A percentile compares a stretch with the other conserved stretches of the same genome.
phyloP scores from a whole-genome alignment of 805 yeast species.

The Pichia heedii region DNA sequence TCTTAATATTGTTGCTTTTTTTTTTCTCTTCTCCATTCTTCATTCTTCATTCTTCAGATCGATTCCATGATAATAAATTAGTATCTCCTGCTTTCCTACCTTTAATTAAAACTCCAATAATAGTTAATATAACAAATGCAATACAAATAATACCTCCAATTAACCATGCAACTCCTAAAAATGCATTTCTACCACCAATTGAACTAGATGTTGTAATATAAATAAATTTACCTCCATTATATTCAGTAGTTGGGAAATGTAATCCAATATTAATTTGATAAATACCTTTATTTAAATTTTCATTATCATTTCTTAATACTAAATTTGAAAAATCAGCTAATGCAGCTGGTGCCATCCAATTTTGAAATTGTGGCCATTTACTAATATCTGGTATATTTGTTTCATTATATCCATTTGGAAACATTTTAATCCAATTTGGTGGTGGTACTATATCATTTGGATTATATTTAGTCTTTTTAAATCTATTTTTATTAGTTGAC shows the following conservation, averaged over 20 bases:
- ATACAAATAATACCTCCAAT: slow-evolving; percentile 67
- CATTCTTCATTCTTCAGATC: too few relatives aligned
- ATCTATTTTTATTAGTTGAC: slow-evolving; percentile 57
- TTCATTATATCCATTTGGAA: slow-evolving; percentile 65
- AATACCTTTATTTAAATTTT: slow-evolving; percentile 43
- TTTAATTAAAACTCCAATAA: slow-evolving; percentile 45
- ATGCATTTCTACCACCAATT: slow-evolving; percentile 68
- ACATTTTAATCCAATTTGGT: slow-evolving; percentile 68
- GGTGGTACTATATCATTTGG: slow-evolving; percentile 66
- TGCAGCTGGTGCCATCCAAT: slow-evolving; percentile 84
- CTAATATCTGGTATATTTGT: slow-evolving; percentile 62
- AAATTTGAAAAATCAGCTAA: slow-evolving; percentile 59
- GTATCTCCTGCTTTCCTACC: slow-evolving; percentile 70
- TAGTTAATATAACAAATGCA: slow-evolving; percentile 42
- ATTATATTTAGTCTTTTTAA: slow-evolving; percentile 53
- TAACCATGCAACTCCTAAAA: slow-evolving; percentile 66
- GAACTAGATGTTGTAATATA: slow-evolving; percentile 63
- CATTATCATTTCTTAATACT: slow-evolving; percentile 53
- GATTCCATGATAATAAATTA: slow-evolving; percentile 67
- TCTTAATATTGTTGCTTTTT: too few relatives aligned
- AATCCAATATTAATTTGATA: slow-evolving; percentile 61
- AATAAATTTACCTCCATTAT: slow-evolving; percentile 57
- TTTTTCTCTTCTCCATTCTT: too few relatives aligned
- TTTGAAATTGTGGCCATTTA: slow-evolving; percentile 62
- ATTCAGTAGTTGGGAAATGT: slow-evolving; percentile 71